Evolutionary conservation across 179 eudicot species (phyloP), one percentile per base, ranked within the genome.

Genomic region (Nepenthes alata): DNA sequence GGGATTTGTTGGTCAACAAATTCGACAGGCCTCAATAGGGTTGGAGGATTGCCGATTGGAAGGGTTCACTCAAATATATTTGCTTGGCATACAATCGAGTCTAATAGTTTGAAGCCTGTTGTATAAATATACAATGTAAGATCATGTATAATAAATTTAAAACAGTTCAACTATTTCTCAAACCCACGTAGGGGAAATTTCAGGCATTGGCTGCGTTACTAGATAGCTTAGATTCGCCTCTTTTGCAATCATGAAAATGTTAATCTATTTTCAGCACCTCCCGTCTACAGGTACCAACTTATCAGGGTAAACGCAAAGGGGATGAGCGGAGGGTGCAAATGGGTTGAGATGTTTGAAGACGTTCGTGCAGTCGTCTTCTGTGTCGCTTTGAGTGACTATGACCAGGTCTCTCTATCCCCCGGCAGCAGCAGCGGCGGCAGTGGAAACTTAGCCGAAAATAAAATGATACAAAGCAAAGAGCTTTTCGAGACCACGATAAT

Each of bases 331-430:
- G 97, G 97, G 2, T 87, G 98, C 85, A 90, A 90, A 77, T 93
- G 98, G 98, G 95, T 93, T 35, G 95, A 90, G 69, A 93, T 93
- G 98, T 93, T 93, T 55, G 98, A 93, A 81, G 98, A 93, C 54
- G 98, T 87, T 25, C 90, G 98, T 6, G 85, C 82, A 12, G 87
- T 90, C 15, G 74, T 85, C 44, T 93, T 87, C 74, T 85, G 89
- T 39, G 87, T 87, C 7, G 76, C 98, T n/a, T 75, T 93, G 8
- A 85, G 89, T 12, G 97, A 93, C 74, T 93, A 87, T 39, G 97
- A 93, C 73, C 94, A 89, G 60, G 73, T 82, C 66, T 80, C 76
- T 67, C 58, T 74, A 11, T 45, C 84, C 51, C 65, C 84, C 0
- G 75, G 80, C 37, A 79, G 55, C 50, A 49, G 57, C 2, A 84